Conservation (phyloP, 2,329 filamentous ascomycete genomes). For the Fusarium lateritium region DNA sequence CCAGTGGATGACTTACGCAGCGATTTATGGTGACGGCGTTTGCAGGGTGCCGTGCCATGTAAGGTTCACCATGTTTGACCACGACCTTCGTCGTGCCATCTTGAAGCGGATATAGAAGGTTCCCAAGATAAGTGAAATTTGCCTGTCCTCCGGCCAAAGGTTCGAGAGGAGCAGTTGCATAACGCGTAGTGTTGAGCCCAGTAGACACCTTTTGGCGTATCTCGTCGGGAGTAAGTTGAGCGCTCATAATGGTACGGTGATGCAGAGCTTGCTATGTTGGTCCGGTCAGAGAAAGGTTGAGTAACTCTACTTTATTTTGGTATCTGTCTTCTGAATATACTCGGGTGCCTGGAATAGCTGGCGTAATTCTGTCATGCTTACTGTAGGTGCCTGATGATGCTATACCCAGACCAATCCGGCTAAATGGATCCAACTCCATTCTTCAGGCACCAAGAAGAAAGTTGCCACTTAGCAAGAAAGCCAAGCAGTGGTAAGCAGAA, state of each 20-base stretch:
- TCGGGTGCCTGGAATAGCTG: not conserved
- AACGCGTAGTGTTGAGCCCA: not conserved
- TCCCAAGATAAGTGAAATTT: conserved; percentile 10
- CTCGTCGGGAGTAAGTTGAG: not conserved
- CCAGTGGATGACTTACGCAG: not conserved
- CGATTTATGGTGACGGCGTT: conserved; percentile 1
- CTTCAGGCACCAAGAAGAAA: too few relatives aligned
- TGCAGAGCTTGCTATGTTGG: too few relatives aligned
- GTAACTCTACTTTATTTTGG: not conserved
- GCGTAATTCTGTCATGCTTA: not conserved
- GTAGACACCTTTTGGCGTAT: not conserved
- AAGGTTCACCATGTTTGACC: conserved; percentile 15
- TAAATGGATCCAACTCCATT: too few relatives aligned
- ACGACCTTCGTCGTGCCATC: not conserved
- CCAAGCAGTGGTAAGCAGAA: too few relatives aligned
- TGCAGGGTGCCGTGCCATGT: conserved; percentile 8
- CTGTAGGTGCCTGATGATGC: not conserved
- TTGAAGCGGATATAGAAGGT: not conserved
- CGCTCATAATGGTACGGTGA: not conserved
- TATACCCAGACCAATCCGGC: too few relatives aligned
- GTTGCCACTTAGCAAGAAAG: too few relatives aligned
- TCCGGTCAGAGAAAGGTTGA: not conserved
- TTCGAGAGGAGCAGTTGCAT: not conserved
- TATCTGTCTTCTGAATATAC: not conserved
- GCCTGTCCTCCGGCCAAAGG: not conserved